Base-by-base conservation (phyloP, 1,284 basidiomycete species). In the Rhodotorula sp. region DNA sequence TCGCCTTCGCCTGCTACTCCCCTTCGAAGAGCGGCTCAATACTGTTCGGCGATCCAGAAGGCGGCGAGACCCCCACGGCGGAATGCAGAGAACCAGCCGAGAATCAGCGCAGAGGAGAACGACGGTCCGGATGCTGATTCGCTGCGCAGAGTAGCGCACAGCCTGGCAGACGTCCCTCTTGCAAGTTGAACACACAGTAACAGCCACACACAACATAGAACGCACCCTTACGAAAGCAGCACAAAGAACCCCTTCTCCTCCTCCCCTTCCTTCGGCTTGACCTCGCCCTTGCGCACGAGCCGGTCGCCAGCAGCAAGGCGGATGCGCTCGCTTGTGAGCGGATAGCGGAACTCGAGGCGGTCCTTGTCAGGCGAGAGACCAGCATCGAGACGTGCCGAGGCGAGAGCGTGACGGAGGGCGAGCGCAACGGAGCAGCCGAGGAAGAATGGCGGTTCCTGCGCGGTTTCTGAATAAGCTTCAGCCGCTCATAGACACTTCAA, bases 381-480 rank as follows among this genome's bases (percentile, higher is more conserved):
- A 42, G 77, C 77, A 42, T 81, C 80, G 49, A 58, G 60, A 7
- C 81, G 70, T 3, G 79, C 80, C 9, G 78, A 77, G 3, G 73
- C 61, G 49, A 82, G 77, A 12, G 81, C 81, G 44, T 81, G 73
- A 23, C 79, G 78, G 14, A 82, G 73, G 8, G 81, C 81, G 64
- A 81, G 78, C 59, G 79, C 79, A 12, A 80, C 80, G 5, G 77
- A 74, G 13, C 67, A 67, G 21, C 81, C 81, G 48, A 82, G 70
- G 74, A 81, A 81, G 64, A 82, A 75, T 45, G 81, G 81, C 21
- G 81, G 81, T 57, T 82, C 78, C 77, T 80, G 63, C 23, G 19
- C 1, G 27, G 5, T 16, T 4, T 10, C 17, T 9, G 25, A 27
- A 44, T 16, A 19, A 34, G 55, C 34, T 34, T 59, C 44, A 59